Evolutionary conservation across 2,329 filamentous ascomycete genomes (phyloP).

Genomic region (Diaporthe longicolla): DNA sequence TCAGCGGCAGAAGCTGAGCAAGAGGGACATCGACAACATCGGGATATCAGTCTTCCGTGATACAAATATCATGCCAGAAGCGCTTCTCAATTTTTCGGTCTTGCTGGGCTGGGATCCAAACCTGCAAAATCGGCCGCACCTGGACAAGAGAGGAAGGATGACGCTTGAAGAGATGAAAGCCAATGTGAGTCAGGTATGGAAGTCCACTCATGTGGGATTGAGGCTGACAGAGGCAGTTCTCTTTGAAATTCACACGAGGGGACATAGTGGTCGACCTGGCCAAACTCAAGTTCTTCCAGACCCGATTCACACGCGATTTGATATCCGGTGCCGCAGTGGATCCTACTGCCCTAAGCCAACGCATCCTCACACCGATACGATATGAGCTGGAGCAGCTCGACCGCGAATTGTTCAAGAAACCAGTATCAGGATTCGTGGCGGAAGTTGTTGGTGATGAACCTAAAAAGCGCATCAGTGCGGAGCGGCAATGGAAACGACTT

Average conservation of each 20-base stretch:
- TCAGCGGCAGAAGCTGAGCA: conserved; percentile 85
- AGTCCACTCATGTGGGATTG: conserved; percentile 32
- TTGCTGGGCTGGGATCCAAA: conserved; percentile 87
- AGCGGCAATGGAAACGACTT: not conserved
- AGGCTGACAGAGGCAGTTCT: conserved; percentile 69
- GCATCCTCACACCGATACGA: conserved; percentile 45
- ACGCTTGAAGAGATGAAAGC: conserved; percentile 78
- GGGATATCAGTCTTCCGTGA: conserved; percentile 65
- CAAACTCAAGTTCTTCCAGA: conserved; percentile 85
- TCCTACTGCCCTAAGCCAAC: conserved; percentile 24
- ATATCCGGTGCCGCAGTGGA: conserved; percentile 32
- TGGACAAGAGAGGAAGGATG: conserved; percentile 76
- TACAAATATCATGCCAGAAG: conserved; percentile 61
- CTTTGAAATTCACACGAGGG: conserved; percentile 90
- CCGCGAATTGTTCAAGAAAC: not conserved
- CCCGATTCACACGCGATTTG: conserved; percentile 36
- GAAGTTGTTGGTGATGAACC: conserved; percentile 4
- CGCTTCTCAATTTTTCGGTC: conserved; percentile 84
- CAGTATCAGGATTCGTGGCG: not conserved
- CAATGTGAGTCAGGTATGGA: conserved; percentile 65
- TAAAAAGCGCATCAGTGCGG: not conserved
- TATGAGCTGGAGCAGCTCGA: conserved; percentile 41
- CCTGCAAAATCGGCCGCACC: conserved; percentile 49
- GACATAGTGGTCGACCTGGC: conserved; percentile 86
- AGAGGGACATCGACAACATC: conserved; percentile 75